A percentile compares a stretch with the other conserved stretches of the same genome.
phyloP scores from a whole-genome alignment of 2,329 filamentous ascomycete species.

The Fusarium sororula region DNA sequence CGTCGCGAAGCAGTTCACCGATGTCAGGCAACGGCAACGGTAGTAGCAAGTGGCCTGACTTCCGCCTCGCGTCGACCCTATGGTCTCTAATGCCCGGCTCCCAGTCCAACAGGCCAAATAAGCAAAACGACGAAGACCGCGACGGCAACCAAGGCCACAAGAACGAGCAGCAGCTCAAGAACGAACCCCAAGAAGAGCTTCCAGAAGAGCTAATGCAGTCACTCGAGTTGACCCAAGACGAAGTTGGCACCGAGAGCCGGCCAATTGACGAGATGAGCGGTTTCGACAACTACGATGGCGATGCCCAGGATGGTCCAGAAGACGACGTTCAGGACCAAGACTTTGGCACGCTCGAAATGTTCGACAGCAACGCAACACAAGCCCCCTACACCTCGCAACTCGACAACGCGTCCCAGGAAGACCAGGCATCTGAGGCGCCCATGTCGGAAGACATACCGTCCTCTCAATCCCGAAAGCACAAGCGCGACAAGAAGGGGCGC shows the following conservation, averaged over 20 bases:
- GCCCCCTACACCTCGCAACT: constrained; percentile 45
- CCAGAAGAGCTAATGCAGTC: constrained; percentile 27
- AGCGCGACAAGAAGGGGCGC: constrained; percentile 47
- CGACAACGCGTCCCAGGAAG: constrained; percentile 20
- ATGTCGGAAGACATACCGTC: constrained; percentile 41
- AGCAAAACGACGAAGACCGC: constrained; percentile 31
- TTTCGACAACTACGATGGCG: constrained; percentile 40
- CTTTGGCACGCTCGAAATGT: constrained; percentile 51
- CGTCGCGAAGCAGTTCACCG: constrained; percentile 31
- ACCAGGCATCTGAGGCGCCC: constrained; percentile 43
- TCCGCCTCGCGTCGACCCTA: constrained; percentile 46
- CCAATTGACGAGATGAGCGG: constrained; percentile 40
- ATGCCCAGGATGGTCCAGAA: constrained; percentile 35
- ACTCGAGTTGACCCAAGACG: constrained; percentile 14
- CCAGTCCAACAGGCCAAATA: constrained; percentile 40
- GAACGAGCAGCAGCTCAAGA: constrained; percentile 29
- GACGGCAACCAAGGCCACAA: constrained; percentile 29
- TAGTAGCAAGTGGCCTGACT: constrained; percentile 47
- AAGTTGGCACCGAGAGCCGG: constrained; percentile 38
- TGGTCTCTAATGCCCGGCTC: constrained; percentile 43
- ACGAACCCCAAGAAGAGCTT: constrained; percentile 22
- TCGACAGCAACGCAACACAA: constrained; percentile 49
- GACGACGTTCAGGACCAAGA: constrained; percentile 42
- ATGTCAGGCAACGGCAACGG: constrained; percentile 41
- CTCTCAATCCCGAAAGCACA: constrained; percentile 40